Evolutionary conservation across 2,329 filamentous ascomycete species (phyloP).

Genomic region (Ophiostoma populinum): DNA sequence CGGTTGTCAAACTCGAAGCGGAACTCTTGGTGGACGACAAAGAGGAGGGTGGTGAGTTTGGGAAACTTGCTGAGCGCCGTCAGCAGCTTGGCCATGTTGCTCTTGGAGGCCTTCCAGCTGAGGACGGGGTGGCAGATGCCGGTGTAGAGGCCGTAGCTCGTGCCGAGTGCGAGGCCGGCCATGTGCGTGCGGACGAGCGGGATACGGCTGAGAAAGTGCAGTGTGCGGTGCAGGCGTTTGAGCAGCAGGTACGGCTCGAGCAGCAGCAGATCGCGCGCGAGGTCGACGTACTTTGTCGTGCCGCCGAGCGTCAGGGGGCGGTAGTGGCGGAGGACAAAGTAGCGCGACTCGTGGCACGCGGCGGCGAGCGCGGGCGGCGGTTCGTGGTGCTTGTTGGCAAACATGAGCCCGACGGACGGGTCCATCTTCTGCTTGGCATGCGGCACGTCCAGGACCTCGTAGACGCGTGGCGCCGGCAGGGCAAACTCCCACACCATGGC

Average conservation of each 20-base stretch:
- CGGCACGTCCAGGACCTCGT: slow-evolving; percentile 29
- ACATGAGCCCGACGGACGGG: slow-evolving; percentile 26
- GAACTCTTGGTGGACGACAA: slow-evolving; percentile 30
- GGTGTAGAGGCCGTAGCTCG: slow-evolving; percentile 26
- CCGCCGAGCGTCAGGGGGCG: slow-evolving; percentile 25
- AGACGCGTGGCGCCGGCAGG: slow-evolving; percentile 26
- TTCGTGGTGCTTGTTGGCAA: slow-evolving; percentile 27
- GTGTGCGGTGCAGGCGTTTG: slow-evolving; percentile 26
- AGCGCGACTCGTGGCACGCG: slow-evolving; percentile 27
- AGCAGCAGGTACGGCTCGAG: slow-evolving; percentile 31
- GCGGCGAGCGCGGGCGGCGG: slow-evolving; percentile 26
- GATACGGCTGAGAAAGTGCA: slow-evolving; percentile 28
- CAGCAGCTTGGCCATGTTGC: slow-evolving; percentile 26
- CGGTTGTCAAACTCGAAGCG: slow-evolving; percentile 25
- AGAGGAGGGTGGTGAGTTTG: slow-evolving; percentile 23
- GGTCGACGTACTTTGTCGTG: slow-evolving; percentile 30
- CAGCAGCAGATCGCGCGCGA: slow-evolving; percentile 27
- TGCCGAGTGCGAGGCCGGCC: slow-evolving; percentile 26
- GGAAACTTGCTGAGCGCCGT: slow-evolving; percentile 23
- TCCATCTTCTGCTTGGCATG: slow-evolving; percentile 22
- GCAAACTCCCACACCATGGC: slow-evolving; percentile 28
- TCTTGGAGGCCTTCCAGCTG: slow-evolving; percentile 26
- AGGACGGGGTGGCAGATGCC: slow-evolving; percentile 28
- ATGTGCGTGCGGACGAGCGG: slow-evolving; percentile 24
- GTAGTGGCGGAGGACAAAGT: slow-evolving; percentile 25